Base-by-base conservation (phyloP, 768 basidiomycete species). In the Tulasnella sp. region DNA sequence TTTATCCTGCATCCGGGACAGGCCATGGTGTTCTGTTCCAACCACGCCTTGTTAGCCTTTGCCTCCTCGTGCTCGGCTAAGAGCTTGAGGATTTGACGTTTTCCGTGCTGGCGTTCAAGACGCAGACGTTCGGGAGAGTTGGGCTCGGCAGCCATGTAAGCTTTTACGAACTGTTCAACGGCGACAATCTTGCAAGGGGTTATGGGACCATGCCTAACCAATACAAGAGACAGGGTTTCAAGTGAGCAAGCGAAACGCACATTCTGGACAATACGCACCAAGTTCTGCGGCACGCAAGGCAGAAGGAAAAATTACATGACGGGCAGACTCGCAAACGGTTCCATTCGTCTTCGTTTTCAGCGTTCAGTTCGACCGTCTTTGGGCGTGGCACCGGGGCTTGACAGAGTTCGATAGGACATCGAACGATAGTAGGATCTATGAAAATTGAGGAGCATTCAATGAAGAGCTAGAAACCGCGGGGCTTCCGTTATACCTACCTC, bases 341-440 rank as follows among this genome's bases (percentile, higher is more conserved):
- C 90, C 91, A 95, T 18, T 89, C 88, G 48, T 89, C 90, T n/a
- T 89, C 87, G 42, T 88, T 86, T 1, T 83, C 83, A 79, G 83
- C 39, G 84, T 84, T 37, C 76, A 81, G n/a, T n/a, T 80, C 73
- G 2, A 75, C 39, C 15, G 74, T 29, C 2, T 79, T 79, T 13
- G 92, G 90, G 80, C 88, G 89, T 48, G 88, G 86, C 9, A 96
- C 92, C 23, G 92, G 89, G n/a, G 88, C 87, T 83, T 96, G 95
- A 82, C 95, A 98, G 71, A 89, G 88, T 48, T 87, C 84, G 84
- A 93, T 87, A 0, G 95, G 95, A 84, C 95, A 98, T 81, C 92
- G 88, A 6, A 93, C 87, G 77, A 92, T 91, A 7, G 91, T 87
- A 32, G 93, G 93, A 84, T 96, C 94, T 92, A 77, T 29, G 3